Conservation (phyloP, 352 stramenopile genomes). For the Phytophthora sansomeana region DNA sequence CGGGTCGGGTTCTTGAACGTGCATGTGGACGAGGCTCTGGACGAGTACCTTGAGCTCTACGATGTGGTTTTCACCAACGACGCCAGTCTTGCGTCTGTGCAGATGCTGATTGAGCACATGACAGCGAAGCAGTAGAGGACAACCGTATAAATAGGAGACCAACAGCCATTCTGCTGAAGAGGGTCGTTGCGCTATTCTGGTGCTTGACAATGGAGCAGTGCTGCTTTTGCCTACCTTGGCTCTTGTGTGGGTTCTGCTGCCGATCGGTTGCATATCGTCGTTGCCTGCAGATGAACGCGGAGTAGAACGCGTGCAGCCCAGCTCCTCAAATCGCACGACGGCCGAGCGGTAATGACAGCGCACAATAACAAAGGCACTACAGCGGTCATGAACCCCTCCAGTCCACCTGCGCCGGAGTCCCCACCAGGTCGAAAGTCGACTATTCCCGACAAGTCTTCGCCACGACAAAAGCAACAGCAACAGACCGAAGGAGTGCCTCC, state of each 20-base stretch:
- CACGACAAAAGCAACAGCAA: conserved; percentile 29
- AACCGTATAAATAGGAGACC: conserved; percentile 35
- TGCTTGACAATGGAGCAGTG: conserved; percentile 35
- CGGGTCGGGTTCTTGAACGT: conserved; percentile 77
- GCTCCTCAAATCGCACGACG: neutral
- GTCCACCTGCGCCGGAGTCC: conserved; percentile 21
- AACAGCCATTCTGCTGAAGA: conserved; percentile 2
- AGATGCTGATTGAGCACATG: conserved; percentile 54
- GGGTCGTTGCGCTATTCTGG: conserved; percentile 32
- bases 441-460: conserved; percentile 30
- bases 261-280: conserved; percentile 19
- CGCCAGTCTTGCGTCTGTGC: conserved; percentile 52
- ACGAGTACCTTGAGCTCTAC: conserved; percentile 62
- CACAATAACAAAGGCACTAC: conserved; percentile 33
- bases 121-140: conserved; percentile 8
- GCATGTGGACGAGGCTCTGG: conserved; percentile 60
- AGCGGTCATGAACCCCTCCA: conserved; percentile 36
- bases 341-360: conserved; percentile 33
- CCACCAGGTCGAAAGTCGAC: conserved; percentile 20
- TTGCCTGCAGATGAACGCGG: conserved; percentile 18
- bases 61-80: conserved; percentile 73
- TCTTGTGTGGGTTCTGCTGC: neutral
- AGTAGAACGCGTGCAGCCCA: conserved; percentile 15
- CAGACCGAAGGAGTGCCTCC: conserved; percentile 15
- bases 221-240: conserved; percentile 21